These are phyloP conservation scores for Hypoxylon rickii DNA, from an alignment of 495 filamentous ascomycete genomes.

Conservation along the genomic window DNA sequence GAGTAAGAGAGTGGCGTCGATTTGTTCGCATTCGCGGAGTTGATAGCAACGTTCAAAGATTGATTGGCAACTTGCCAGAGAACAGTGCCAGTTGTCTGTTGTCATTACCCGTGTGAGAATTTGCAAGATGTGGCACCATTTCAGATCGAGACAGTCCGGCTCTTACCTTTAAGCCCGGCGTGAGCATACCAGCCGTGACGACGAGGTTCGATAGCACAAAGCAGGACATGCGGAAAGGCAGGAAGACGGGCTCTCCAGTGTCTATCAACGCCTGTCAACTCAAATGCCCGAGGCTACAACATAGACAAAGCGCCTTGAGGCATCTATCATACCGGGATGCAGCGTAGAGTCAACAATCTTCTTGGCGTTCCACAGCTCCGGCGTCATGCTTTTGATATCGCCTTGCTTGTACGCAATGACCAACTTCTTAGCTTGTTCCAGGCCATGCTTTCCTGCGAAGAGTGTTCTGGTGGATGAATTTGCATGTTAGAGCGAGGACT, in stretches of 20 bases:
- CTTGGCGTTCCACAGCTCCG: slow-evolving; percentile 92
- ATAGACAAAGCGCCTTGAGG: slow-evolving; percentile 2
- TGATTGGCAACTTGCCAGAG: slow-evolving; percentile 97
- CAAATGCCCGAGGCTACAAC: slow-evolving; percentile 3
- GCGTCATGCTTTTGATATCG: slow-evolving; percentile 75
- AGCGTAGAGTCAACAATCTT: slow-evolving; percentile 95
- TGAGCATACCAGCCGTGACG: slow-evolving; percentile 98
- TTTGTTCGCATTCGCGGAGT: slow-evolving; percentile 96
- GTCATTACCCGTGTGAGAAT: slow-evolving; percentile 12
- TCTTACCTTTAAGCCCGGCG: slow-evolving; percentile 74
- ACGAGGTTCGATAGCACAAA: slow-evolving; percentile 93
- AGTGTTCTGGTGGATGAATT: slow-evolving; percentile 63
- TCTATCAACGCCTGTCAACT: slow-evolving; percentile 57
- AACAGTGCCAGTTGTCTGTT: slow-evolving; percentile 80
- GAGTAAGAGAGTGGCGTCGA: slow-evolving; percentile 80
- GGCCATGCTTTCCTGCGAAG: slow-evolving; percentile 70
- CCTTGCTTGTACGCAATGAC: slow-evolving; percentile 83
- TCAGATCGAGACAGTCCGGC: too few relatives aligned
- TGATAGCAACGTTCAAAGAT: slow-evolving; percentile 96
- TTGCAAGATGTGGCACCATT: too few relatives aligned
- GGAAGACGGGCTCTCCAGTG: slow-evolving; percentile 86
- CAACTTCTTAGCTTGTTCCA: slow-evolving; percentile 80
- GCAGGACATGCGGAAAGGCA: slow-evolving; percentile 96
- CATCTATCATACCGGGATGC: slow-evolving; percentile 73
- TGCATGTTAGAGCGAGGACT: slow-evolving; percentile 7